A percentile compares a stretch with the other conserved stretches of the same genome.
phyloP scores from a whole-genome alignment of 106 monocot species.

The Phalaenopsis equestris region DNA sequence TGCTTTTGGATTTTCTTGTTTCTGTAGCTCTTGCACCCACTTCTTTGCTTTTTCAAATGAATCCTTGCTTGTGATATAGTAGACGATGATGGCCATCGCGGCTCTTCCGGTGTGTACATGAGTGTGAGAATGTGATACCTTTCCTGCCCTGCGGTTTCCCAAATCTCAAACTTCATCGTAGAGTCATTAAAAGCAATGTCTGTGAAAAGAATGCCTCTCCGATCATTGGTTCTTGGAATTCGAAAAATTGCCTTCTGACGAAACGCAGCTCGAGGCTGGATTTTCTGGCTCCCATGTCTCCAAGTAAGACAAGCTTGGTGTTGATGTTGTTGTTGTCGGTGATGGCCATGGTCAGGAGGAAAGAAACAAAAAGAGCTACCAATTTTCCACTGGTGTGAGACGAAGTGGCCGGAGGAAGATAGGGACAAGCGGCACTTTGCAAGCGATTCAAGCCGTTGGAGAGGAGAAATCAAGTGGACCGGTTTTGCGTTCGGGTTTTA shows the following conservation, averaged over 20 bases:
- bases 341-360: constrained; percentile 37
- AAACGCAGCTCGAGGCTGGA: constrained; percentile 95
- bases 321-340: constrained; percentile 66
- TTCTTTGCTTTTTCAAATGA: constrained; percentile 86
- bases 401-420: background rate
- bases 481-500: no score
- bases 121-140: constrained; percentile 93
- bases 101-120: constrained; percentile 93
- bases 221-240: constrained; percentile 97
- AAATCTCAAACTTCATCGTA: constrained; percentile 94
- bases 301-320: constrained; percentile 77
- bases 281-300: constrained; percentile 95
- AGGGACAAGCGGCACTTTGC: no score
- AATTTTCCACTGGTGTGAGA: background rate
- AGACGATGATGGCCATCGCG: constrained; percentile 87
- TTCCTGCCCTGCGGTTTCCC: constrained; percentile 98
- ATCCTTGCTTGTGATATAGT: constrained; percentile 89
- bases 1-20: constrained; percentile 55
- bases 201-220: constrained; percentile 98
- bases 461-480: no score
- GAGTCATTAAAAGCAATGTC: constrained; percentile 80
- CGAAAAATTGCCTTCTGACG: constrained; percentile 93
- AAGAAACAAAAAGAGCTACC: background rate
- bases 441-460: no score
- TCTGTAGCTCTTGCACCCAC: constrained; percentile 86